phyloP scores from a whole-genome alignment of 2,329 filamentous ascomycete species.

The Metarhizium anisopliae region DNA sequence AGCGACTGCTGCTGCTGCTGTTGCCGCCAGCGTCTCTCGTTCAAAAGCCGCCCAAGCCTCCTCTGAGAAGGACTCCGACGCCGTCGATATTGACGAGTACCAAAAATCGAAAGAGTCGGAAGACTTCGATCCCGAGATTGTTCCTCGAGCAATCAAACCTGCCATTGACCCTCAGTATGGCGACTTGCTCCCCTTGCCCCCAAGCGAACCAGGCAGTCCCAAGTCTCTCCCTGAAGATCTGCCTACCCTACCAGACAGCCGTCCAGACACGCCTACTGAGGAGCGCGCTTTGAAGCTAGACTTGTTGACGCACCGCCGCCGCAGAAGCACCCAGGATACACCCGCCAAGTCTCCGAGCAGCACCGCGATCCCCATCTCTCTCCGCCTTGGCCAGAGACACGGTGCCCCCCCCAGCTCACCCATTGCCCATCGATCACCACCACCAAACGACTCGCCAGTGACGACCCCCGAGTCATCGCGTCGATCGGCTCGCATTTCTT shows the following conservation, averaged over 20 bases:
- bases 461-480: conserved; percentile 27
- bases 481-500: conserved; percentile 42
- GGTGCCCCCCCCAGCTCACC: conserved; percentile 33
- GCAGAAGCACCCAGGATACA: conserved; percentile 38
- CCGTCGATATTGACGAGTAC: conserved; percentile 13
- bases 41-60: conserved; percentile 37
- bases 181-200: conserved; percentile 55
- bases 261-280: conserved; percentile 46
- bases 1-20: conserved; percentile 38
- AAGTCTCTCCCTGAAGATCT: conserved; percentile 28
- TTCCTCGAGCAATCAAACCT: conserved; percentile 48
- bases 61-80: conserved; percentile 27
- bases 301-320: conserved; percentile 34
- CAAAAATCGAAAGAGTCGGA: conserved; percentile 20
- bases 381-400: conserved; percentile 38
- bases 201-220: conserved; percentile 47
- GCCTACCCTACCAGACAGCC: conserved; percentile 50
- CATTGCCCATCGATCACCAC: conserved; percentile 28
- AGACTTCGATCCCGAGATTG: conserved; percentile 48
- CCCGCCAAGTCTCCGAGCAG: conserved; percentile 43
- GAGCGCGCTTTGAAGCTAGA: conserved; percentile 32
- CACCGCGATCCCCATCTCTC: conserved; percentile 49
- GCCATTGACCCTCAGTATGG: conserved; percentile 59
- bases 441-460: conserved; percentile 26
- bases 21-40: conserved; percentile 30